phyloP scores from a whole-genome alignment of 306 rosid genomes.

The Vachellia pachyceras region DNA sequence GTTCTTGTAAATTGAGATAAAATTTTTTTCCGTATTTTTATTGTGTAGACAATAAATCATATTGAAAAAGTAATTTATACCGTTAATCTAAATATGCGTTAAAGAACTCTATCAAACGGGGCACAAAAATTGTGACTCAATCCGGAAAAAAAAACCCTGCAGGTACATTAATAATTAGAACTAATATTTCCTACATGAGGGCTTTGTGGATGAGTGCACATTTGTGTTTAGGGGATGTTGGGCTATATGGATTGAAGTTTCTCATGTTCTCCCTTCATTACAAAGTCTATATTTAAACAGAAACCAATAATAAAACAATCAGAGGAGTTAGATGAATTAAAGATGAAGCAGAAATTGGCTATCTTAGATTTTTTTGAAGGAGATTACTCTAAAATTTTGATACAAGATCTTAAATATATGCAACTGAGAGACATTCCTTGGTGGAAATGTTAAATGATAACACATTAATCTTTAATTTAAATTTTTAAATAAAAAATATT shows the following conservation, averaged over 20 bases:
- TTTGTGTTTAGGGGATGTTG: too few relatives aligned
- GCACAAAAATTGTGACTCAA: neutral
- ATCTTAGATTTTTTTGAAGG: conserved; percentile 57
- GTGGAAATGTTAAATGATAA: conserved; percentile 27
- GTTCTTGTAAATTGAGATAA: too few relatives aligned
- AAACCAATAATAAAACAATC: conserved; percentile 10
- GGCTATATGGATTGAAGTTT: conserved; percentile 8
- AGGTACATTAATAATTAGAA: neutral
- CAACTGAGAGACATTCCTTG: conserved; percentile 48
- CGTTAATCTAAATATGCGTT: too few relatives aligned
- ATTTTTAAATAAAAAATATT: too few relatives aligned
- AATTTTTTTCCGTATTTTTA: too few relatives aligned
- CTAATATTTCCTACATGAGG: too few relatives aligned
- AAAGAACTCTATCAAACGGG: neutral
- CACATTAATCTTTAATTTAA: too few relatives aligned
- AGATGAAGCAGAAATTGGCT: conserved; percentile 67
- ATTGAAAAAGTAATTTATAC: too few relatives aligned
- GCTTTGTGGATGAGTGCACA: conserved; percentile 7
- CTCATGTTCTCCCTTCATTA: neutral
- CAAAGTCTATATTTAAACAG: conserved; percentile 15
- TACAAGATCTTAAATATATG: conserved; percentile 56
- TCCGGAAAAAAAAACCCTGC: neutral
- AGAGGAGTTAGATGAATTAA: conserved; percentile 64
- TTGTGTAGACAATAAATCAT: too few relatives aligned
- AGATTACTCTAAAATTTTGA: conserved; percentile 55